Base-by-base conservation (phyloP, 2,329 filamentous ascomycete genomes). In the Trichoderma sp. region DNA sequence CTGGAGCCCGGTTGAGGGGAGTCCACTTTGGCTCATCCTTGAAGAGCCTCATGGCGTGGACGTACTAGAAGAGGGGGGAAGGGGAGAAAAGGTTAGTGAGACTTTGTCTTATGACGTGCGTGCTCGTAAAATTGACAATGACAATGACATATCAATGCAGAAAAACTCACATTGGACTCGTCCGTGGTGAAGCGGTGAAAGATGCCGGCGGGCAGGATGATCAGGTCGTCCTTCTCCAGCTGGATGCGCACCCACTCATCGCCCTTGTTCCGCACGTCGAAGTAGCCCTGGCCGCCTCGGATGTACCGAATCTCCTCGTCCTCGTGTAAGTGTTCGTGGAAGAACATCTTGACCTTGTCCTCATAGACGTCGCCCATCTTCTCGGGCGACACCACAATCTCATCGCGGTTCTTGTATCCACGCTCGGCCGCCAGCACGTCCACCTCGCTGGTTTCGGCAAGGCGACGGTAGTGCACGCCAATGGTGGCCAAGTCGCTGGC, bases 1-100 rank as follows among this genome's bases (percentile, higher is more conserved):
- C 91, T 5, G 83, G 81, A 7, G 87, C 88, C 68, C 96, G 89
- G 83, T 97, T 97, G 73, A 99, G 81, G 16, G 96, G 92, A 43
- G 94, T 98, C 96, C 96, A 99, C 82, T 98, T 97, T 40, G 96
- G 96, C 81, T 98, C 94, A 73, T 98, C 96, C 83, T 98, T 94
- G 87, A 98, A 99, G 63, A 99, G 85, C 69, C 96, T 88, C 93
- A 98, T 95, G 16, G 96, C 96, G 78, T 96, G 92, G 73, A 97
- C 93, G 77, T 95, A 97, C 94, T 97, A 74, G 59, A 65, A 31
- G 40, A 19, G 19, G 16, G 19, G 19, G 19, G 19, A 16, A n/a
- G 19, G 40, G 37, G 57, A 59, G 10, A 3, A 55, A 21, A n/a
- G 57, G 56, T 68, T 13, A 60, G 65, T 60, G 19, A 29, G 40